These are phyloP conservation scores for Picochlorum sp. DNA, from an alignment of 139 green algal genomes.

Conservation along the genomic window DNA sequence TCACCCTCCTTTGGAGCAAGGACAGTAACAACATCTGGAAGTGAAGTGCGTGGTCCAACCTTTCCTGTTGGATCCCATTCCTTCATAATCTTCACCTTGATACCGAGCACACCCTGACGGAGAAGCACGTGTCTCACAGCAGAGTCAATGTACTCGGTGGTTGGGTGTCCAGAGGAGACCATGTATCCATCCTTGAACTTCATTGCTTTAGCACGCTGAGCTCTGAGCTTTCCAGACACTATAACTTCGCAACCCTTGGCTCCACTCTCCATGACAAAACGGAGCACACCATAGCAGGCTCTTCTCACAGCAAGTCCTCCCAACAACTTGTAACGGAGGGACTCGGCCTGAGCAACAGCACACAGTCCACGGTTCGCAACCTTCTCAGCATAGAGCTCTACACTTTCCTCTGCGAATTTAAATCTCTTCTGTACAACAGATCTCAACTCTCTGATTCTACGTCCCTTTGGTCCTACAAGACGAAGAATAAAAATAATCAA, in stretches of 20 bases:
- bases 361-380: conserved; percentile 96
- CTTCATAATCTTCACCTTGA: conserved; percentile 99
- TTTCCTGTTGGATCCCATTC: conserved; percentile 93
- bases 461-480: conserved; percentile 88
- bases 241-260: conserved; percentile 99
- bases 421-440: conserved; percentile 99
- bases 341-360: conserved; percentile 96
- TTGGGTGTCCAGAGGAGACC: conserved; percentile 83
- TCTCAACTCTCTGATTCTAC: conserved; percentile 96
- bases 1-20: conserved; percentile 84
- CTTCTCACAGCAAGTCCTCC: conserved; percentile 93
- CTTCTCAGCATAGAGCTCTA: conserved; percentile 99
- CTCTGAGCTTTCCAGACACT: conserved; percentile 95
- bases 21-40: conserved; percentile 93
- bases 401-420: conserved; percentile 86
- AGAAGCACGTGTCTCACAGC: conserved; percentile 96
- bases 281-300: conserved; percentile 98
- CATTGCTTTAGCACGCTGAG: conserved; percentile 97
- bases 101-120: conserved; percentile 93
- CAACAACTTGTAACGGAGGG: conserved; percentile 99
- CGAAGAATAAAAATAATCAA: not conserved
- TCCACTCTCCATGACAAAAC: conserved; percentile 98
- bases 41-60: conserved; percentile 77
- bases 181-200: conserved; percentile 99
- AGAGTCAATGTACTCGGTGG: conserved; percentile 86